Evolutionary conservation across 176 grass and related monocot species (phyloP).

Genomic region (Ensete glaucum): DNA sequence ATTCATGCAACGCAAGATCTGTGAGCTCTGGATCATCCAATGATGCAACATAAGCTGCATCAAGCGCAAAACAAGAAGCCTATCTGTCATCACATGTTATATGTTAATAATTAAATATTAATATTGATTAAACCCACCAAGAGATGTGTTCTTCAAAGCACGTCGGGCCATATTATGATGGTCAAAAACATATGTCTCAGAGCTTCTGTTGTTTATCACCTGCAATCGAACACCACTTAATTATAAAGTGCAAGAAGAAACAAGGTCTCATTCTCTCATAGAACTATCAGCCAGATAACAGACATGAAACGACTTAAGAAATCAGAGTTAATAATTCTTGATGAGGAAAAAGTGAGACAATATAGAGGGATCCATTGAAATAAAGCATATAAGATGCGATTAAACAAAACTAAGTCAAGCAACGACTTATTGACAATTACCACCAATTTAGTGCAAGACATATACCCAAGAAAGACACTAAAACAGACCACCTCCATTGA

Average conservation of each 20-base stretch:
- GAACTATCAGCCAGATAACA: neutral
- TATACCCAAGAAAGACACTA: neutral
- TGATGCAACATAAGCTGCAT: constrained; percentile 74
- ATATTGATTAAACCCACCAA: constrained; percentile 44
- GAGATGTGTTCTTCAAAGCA: constrained; percentile 79
- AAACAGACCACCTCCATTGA: too few relatives aligned
- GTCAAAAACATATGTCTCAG: constrained; percentile 63
- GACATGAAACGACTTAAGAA: neutral
- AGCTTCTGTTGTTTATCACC: constrained; percentile 66
- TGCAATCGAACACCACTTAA: constrained; percentile 11
- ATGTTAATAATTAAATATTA: neutral
- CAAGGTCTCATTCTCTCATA: neutral
- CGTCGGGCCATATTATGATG: constrained; percentile 74
- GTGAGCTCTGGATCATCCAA: constrained; percentile 61
- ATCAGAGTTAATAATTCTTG: neutral
- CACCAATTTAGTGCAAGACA: neutral
- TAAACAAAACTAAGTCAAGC: too few relatives aligned
- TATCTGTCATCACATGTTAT: constrained; percentile 5
- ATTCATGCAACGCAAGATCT: constrained; percentile 68
- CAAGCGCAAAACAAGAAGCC: constrained; percentile 24
- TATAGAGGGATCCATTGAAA: neutral
- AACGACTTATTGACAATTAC: neutral
- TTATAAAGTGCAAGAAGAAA: neutral
- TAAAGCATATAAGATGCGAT: neutral
- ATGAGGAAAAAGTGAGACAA: neutral